Conservation (phyloP, 164 flowering plant species). For the Tinospora cordifolia region DNA sequence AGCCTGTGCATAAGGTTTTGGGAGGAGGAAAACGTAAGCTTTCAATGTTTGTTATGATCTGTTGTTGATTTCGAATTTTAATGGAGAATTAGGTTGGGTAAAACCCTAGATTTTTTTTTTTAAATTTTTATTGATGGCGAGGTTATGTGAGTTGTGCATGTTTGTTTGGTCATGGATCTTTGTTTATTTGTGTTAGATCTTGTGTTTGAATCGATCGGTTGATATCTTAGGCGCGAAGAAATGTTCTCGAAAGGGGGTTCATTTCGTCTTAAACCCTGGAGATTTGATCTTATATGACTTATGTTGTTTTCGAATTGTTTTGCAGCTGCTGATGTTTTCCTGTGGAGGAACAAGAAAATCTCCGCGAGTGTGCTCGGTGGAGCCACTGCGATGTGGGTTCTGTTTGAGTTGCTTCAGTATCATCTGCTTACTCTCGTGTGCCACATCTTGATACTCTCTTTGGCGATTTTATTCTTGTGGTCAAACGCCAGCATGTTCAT, state of each 20-base stretch:
- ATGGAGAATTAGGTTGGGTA: not conserved
- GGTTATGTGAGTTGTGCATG: not conserved
- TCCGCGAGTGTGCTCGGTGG: conserved; percentile 26
- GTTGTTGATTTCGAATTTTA: not conserved
- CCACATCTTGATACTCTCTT: conserved; percentile 50
- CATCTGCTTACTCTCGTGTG: conserved; percentile 71
- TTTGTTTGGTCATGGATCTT: not conserved
- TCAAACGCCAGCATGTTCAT: conserved; percentile 64
- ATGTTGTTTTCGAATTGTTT: not conserved
- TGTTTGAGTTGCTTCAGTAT: conserved; percentile 79
- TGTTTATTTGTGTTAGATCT: conserved; percentile 1
- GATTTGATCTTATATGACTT: not conserved
- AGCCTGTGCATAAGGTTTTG: conserved; percentile 64
- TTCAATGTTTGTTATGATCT: not conserved
- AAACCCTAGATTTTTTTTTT: conserved; percentile 6
- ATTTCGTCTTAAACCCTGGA: not conserved
- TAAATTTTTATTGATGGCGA: too few relatives aligned
- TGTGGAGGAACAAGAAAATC: conserved; percentile 14
- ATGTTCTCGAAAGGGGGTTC: not conserved
- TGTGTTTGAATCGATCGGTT: conserved; percentile 3
- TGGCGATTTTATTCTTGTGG: conserved; percentile 71
- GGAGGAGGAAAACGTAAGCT: conserved; percentile 78
- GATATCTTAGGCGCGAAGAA: conserved; percentile 4
- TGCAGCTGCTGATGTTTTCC: conserved; percentile 13
- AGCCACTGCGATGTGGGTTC: conserved; percentile 73